Evolutionary conservation across 78 protist species (phyloP), one percentile per base, ranked within the genome.

Genomic region (Dictyostelium citrinum): DNA sequence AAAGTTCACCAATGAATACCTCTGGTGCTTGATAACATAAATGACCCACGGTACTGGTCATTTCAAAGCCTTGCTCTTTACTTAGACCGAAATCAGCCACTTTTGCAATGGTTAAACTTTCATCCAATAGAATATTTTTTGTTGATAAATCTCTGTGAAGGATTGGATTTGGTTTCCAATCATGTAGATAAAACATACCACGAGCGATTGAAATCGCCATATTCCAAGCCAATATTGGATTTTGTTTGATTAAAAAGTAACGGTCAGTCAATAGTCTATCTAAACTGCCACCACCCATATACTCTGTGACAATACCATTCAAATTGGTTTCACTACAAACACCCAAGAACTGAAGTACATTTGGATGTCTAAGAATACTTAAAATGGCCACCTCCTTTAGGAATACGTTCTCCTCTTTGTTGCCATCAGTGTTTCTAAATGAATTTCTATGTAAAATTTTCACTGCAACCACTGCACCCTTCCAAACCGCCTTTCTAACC

Each of bases 161-260:
- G 10, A 95, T 91, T 20, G 93, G 93, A 46, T 88, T 88, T 81
- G 93, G 93, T 79, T 83, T 91, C 92, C 85, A 77, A 46, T 91
- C 96, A 90, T 95, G 97, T 17, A 95, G 79, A 33, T 85, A 90
- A 81, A 64, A 88, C 95, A 95, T 83, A 12, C 95, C 97, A 33
- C 70, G 74, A 41, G 90, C 88, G 16, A 95, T 55, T 74, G 84
- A 90, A 6, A 76, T 10, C 2, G 64, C 41, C 41, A 91, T 67
- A 11, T 80, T 60, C 90, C 91, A 84, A 22, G 92, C 91, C 8
- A 91, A 60, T 39, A 60, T 61, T 24, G 95, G 85, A 24, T 79
- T 60, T 24, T 51, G 78, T 24, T 31, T 35, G 6, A 91, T 39
- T 11, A 83, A 20, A 31, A 79, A 70, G 49, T 84, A 68, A 41